These are phyloP conservation scores for Emiliania huxleyi DNA, from an alignment of 78 protist species.

Conservation along the genomic window DNA sequence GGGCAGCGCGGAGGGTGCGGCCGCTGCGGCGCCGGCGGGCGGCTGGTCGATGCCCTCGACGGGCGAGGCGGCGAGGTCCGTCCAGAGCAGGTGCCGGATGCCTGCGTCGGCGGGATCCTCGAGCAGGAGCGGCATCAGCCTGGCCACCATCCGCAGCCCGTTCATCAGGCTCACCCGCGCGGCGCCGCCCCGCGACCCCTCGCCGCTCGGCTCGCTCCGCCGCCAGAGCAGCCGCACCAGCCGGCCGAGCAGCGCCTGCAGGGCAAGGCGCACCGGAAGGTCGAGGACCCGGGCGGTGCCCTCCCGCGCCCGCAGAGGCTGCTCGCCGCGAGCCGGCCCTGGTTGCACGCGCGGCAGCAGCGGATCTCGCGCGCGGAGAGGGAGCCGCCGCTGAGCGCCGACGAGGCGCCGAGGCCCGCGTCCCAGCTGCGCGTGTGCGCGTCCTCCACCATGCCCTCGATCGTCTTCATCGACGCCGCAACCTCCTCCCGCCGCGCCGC, in stretches of 20 bases:
- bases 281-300: too few species aligned
- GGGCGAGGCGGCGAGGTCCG: neutral
- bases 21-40: neutral
- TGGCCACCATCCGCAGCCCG: neutral
- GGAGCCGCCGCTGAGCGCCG: neutral
- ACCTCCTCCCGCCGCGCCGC: neutral
- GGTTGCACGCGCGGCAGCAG: conserved; percentile 15
- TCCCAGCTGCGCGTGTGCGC: neutral
- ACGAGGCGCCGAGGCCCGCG: neutral
- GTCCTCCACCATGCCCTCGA: neutral
- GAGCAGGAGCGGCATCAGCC: neutral
- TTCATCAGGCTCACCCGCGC: neutral
- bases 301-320: too few species aligned
- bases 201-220: neutral
- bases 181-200: neutral
- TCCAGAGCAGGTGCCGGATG: neutral
- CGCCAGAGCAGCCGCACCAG: neutral
- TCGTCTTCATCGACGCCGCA: neutral
- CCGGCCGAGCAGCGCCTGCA: neutral
- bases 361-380: conserved; percentile 18
- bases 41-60: neutral
- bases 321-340: neutral
- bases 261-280: too few species aligned
- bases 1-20: neutral
- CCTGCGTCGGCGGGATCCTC: neutral